Evolutionary conservation across 2,329 filamentous ascomycete genomes (phyloP), one percentile per base, ranked within the genome.

Genomic region (Aspergillus fijiensis): DNA sequence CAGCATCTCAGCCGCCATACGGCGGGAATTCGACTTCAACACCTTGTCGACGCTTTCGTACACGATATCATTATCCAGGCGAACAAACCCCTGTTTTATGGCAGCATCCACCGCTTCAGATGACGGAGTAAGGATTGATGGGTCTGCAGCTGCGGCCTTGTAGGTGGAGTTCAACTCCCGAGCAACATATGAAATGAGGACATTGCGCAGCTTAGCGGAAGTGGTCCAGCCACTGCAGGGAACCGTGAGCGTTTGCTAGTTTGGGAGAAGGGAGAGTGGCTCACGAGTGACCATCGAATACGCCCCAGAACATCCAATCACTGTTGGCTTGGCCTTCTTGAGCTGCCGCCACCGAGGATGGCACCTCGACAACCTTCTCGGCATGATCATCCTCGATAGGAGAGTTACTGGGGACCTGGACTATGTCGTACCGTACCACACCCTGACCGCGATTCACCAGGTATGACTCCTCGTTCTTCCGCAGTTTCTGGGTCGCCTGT

Each of bases 291-390:
- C 95, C 95, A 73, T 99, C 95, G 76, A 98, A 99, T 19, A 99
- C 93, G 60, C 93, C 95, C 95, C 96, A 99, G 76, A 99, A 99
- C 92, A 98, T 98, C 95, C 95, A 99, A 77, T 99, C 96, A 63
- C 85, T 91, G 60, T 82, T 87, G 19, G 82, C 65, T 16, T 84
- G 82, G 42, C 83, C 77, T 72, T 84, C 78, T 69, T 84, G 80
- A 7, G 81, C 80, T 16, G 82, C 81, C 27, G 83, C 81, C 45
- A 84, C 80, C 53, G 80, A 82, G 56, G 84, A 83, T 4, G 91
- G 89, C 9, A 97, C 87, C 76, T 98, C 91, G 51, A 99, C 92
- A 70, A 98, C 97, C 84, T 96, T 96, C 80, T 99, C 95, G 55
- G 93, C 91, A 73, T 99, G 95, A 72, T 99, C 96, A 72, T 99